Evolutionary conservation across 768 basidiomycete species (phyloP), one percentile per base, ranked within the genome.

Genomic region (Xerocomus spinulosus): DNA sequence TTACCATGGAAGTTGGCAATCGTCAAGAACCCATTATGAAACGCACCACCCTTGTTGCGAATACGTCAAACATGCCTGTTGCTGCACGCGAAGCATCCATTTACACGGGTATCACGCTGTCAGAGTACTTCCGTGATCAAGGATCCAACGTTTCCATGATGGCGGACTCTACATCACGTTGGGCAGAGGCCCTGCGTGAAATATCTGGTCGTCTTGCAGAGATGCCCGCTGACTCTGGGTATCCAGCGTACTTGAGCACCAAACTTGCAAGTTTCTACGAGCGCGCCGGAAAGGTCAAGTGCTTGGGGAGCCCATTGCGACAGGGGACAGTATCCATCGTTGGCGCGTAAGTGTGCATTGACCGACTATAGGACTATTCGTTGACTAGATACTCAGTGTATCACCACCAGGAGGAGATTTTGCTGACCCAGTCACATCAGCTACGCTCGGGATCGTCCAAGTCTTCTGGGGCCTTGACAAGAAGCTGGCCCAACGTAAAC

Each of bases 401-500:
- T 97, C 94, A 4, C 96, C 96, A 48, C 96, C 96, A 38, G 96
- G 96, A 69, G 96, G 96, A 69, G 96, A 99, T 64, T 97, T 97
- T 72, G 96, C 96, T 10, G 96, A 99, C 69, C 96, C 96, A 29
- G 96, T 99, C 50, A 98, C 95, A 8, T 85, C 93, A 37, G 91
- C 96, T 29, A 99, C 96, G 3, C 87, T 99, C 47, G 83, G 93
- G 75, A 99, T 99, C 63, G 96, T 99, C 9, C 96, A 98, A 63
- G 96, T 98, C 56, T 99, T 99, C 81, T 99, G 96, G 96, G 96
- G 96, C 68, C 81, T 99, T 23, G 96, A 98, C 73, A 99, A 99
- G 83, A 93, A 95, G 66, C 83, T 98, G 50, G 96, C 96, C 3
- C 96, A 98, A 67, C 81, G 95, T 53, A 98, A 99, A 69, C 94